Evolutionary conservation across 345 rosid genomes (phyloP).

Genomic region (Populus tremula): DNA sequence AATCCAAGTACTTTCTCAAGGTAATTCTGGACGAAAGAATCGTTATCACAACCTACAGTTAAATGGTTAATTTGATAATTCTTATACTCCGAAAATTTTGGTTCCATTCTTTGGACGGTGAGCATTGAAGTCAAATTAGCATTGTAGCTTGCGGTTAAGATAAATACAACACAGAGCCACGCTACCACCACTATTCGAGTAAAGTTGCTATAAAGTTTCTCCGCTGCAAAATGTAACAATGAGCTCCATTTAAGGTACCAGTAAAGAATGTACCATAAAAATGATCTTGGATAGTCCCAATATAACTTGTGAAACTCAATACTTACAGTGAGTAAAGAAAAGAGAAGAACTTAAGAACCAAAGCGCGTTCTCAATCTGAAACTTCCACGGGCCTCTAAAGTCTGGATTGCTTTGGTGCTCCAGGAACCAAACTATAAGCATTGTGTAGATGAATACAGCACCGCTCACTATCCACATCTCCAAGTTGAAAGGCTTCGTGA

Average conservation of each 20-base stretch:
- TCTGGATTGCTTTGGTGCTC: constrained; percentile 41
- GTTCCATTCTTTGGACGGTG: constrained; percentile 40
- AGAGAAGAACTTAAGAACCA: constrained; percentile 53
- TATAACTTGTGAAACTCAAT: neutral
- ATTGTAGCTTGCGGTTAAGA: constrained; percentile 58
- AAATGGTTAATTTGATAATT: constrained; percentile 16
- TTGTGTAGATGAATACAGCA: constrained; percentile 38
- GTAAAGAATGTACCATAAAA: neutral
- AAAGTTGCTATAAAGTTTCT: constrained; percentile 35
- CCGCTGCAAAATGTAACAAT: constrained; percentile 35
- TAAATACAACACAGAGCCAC: constrained; percentile 60
- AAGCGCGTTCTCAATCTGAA: constrained; percentile 40
- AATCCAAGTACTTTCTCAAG: constrained; percentile 32
- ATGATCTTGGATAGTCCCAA: neutral
- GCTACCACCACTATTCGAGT: constrained; percentile 46
- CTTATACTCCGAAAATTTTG: constrained; percentile 35
- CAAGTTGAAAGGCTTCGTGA: constrained; percentile 47
- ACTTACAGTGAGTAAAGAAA: constrained; percentile 58
- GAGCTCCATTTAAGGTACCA: neutral
- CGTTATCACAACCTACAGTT: constrained; percentile 47
- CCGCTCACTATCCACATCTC: constrained; percentile 50
- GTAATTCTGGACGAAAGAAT: constrained; percentile 44
- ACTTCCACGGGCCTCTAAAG: constrained; percentile 33
- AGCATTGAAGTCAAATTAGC: constrained; percentile 58
- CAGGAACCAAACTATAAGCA: constrained; percentile 46